These are phyloP conservation scores for Boletus rubroflammeus DNA, from an alignment of 768 basidiomycete species.

Conservation along the genomic window DNA sequence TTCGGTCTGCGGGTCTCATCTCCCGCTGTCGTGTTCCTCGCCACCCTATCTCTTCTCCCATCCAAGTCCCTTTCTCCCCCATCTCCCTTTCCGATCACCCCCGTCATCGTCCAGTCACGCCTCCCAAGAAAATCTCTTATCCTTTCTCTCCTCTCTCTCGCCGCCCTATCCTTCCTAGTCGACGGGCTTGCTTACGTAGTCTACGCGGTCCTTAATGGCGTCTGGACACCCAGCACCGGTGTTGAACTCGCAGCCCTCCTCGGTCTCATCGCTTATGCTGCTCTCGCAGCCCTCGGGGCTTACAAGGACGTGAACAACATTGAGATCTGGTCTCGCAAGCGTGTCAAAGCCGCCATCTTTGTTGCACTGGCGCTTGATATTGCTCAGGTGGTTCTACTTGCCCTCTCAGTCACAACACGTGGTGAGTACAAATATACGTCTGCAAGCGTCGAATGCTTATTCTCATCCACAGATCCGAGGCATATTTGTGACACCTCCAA, in stretches of 20 bases:
- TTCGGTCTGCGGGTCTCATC: slow-evolving; percentile 62
- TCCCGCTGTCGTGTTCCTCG: slow-evolving; percentile 60
- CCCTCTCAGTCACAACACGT: slow-evolving; percentile 36
- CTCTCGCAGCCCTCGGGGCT: slow-evolving; percentile 69
- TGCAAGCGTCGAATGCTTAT: background rate
- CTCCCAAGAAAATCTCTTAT: slow-evolving; percentile 77
- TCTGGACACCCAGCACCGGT: slow-evolving; percentile 62
- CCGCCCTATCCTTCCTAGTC: slow-evolving; percentile 68
- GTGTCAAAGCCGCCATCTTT: slow-evolving; percentile 53
- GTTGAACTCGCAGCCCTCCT: slow-evolving; percentile 64
- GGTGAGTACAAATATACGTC: slow-evolving; percentile 25
- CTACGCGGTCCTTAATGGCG: slow-evolving; percentile 57
- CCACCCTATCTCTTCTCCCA: slow-evolving; percentile 57
- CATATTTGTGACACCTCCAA: slow-evolving; percentile 21
- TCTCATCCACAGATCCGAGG: slow-evolving; percentile 13
- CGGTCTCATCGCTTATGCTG: slow-evolving; percentile 67
- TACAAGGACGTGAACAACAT: slow-evolving; percentile 76
- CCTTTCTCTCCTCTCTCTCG: slow-evolving; percentile 63
- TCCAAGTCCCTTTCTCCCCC: slow-evolving; percentile 42
- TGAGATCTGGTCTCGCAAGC: slow-evolving; percentile 60
- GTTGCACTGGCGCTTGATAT: slow-evolving; percentile 58
- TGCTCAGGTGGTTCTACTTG: slow-evolving; percentile 53
- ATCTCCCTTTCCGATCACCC: slow-evolving; percentile 60
- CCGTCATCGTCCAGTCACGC: slow-evolving; percentile 69
- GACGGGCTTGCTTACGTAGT: slow-evolving; percentile 75